phyloP scores from a whole-genome alignment of 768 basidiomycete genomes.

The Phlebiopsis gigantea region DNA sequence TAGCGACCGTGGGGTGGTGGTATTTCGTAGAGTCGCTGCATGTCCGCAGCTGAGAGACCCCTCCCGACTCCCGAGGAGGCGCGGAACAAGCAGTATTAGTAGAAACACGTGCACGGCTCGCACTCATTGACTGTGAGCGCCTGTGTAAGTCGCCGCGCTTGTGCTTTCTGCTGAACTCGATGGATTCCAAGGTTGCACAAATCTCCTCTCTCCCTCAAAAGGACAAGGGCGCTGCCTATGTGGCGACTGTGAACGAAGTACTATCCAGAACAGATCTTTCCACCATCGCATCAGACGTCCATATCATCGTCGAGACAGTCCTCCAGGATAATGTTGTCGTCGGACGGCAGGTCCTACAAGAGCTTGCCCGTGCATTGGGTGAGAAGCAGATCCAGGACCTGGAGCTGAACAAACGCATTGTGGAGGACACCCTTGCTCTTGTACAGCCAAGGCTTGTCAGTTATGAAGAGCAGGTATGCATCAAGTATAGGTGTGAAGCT shows the following conservation, averaged over 20 bases:
- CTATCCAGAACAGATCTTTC: conserved; percentile 46
- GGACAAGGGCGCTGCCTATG: conserved; percentile 76
- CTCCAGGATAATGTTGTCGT: conserved; percentile 82
- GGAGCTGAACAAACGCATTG: conserved; percentile 62
- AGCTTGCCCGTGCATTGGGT: conserved; percentile 68
- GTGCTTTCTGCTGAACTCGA: conserved; percentile 21
- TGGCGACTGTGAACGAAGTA: conserved; percentile 61
- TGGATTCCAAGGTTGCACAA: conserved; percentile 66
- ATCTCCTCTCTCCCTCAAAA: conserved; percentile 67
- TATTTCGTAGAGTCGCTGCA: background rate
- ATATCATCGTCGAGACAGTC: conserved; percentile 70
- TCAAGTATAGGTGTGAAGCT: background rate
- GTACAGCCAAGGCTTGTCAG: conserved; percentile 79
- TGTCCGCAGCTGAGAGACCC: background rate
- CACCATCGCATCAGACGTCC: conserved; percentile 50
- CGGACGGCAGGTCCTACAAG: conserved; percentile 80
- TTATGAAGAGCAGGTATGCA: conserved; percentile 89
- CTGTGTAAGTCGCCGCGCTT: background rate
- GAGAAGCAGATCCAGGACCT: conserved; percentile 48
- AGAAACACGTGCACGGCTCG: conserved; percentile 4
- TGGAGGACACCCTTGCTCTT: conserved; percentile 67
- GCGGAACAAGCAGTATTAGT: background rate
- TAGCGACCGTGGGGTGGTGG: too few species aligned
- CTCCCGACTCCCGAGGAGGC: background rate
- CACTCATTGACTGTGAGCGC: background rate